A percentile compares a stretch with the other conserved stretches of the same genome.
phyloP scores from a whole-genome alignment of 257 asterid species.

The Przewalskia tangutica region DNA sequence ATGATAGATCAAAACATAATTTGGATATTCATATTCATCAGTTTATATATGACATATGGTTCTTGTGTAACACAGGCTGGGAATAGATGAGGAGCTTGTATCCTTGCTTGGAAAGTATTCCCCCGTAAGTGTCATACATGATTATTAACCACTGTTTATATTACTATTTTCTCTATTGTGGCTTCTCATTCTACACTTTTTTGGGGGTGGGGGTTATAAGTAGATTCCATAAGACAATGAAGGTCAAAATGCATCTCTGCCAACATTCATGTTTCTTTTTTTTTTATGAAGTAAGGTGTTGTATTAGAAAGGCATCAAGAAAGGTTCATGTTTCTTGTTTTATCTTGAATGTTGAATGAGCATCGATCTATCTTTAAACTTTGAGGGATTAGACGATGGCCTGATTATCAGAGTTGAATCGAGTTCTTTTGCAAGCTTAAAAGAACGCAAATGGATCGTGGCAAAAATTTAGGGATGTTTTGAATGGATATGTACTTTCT shows the following conservation, averaged over 20 bases:
- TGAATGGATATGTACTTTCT: background rate
- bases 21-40: background rate
- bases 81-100: constrained; percentile 95
- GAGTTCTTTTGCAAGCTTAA: background rate
- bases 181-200: background rate
- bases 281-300: too few species aligned
- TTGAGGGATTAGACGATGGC: background rate
- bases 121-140: constrained; percentile 34
- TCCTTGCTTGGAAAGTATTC: constrained; percentile 71
- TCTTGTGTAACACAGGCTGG: constrained; percentile 45
- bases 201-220: background rate
- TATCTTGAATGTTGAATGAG: background rate
- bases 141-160: background rate
- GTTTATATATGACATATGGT: background rate
- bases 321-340: background rate
- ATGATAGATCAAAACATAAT: background rate
- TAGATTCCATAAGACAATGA: background rate
- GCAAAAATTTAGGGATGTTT: background rate
- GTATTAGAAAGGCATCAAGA: too few species aligned
- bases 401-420: background rate
- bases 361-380: background rate
- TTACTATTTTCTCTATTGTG: background rate
- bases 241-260: background rate
- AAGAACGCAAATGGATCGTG: background rate
- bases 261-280: background rate